Percentiles rank a stretch among this genome's conserved stretches.
Evolutionary conservation across 257 asterid species (phyloP).

Genomic region (Solanum verrucosum): DNA sequence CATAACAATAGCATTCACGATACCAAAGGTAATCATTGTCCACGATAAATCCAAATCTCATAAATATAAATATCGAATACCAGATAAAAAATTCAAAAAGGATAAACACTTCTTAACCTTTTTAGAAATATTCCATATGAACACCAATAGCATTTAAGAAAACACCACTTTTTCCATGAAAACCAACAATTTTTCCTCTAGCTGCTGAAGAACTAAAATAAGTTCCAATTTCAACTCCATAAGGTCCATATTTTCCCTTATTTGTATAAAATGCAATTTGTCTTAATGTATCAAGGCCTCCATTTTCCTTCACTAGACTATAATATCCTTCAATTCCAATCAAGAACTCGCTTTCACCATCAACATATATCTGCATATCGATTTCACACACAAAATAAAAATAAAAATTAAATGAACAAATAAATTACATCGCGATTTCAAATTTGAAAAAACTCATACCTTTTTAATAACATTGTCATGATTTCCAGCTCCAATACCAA

Average conservation of each 20-base stretch:
- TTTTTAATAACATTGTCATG: neutral
- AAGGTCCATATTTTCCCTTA: conserved; percentile 6
- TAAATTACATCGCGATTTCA: neutral
- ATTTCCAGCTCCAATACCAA: neutral
- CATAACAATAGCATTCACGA: too few relatives aligned
- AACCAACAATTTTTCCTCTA: conserved; percentile 6
- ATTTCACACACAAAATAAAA: neutral
- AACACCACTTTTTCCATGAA: neutral
- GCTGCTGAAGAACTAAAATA: conserved; percentile 1
- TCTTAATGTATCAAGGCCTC: neutral
- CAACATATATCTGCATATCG: neutral
- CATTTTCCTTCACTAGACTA: neutral
- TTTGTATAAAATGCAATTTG: conserved; percentile 1
- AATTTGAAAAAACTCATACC: neutral
- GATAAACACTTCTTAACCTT: neutral
- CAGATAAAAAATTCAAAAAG: neutral
- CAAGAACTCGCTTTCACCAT: neutral
- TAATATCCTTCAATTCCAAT: neutral
- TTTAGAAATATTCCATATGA: conserved; percentile 5
- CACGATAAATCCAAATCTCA: neutral
- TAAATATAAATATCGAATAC: too few relatives aligned
- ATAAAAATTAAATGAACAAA: neutral
- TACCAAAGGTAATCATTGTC: too few relatives aligned
- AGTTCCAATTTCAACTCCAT: conserved; percentile 5
- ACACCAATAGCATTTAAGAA: conserved; percentile 3